Evolutionary conservation across 768 basidiomycete genomes (phyloP).

Genomic region (Nidularia pulvinata): DNA sequence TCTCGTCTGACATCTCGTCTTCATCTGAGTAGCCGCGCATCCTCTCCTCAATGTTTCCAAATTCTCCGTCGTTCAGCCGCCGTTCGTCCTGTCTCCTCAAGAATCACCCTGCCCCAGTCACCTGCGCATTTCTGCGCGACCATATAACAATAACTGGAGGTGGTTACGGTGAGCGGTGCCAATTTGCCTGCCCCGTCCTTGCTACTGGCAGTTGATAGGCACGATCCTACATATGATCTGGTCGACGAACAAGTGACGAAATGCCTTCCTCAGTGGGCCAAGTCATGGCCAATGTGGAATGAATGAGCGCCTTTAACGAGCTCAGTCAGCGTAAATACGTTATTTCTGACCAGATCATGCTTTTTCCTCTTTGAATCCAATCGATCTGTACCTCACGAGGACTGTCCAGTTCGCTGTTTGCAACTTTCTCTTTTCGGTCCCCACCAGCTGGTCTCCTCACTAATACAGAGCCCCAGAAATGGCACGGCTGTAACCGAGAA

Average conservation of each 20-base stretch:
- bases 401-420: neutral
- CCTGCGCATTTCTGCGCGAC: too few relatives aligned
- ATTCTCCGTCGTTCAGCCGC: neutral
- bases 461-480: conserved; percentile 2
- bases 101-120: too few relatives aligned
- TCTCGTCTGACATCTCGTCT: neutral
- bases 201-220: too few relatives aligned
- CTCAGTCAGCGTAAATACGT: neutral
- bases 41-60: neutral
- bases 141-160: too few relatives aligned
- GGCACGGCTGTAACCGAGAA: conserved; percentile 20
- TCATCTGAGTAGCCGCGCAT: neutral
- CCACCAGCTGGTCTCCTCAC: neutral
- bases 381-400: neutral
- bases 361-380: neutral
- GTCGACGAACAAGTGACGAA: neutral
- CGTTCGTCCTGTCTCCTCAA: neutral
- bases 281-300: neutral
- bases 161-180: too few relatives aligned
- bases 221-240: too few relatives aligned
- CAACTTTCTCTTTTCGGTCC: conserved; percentile 2
- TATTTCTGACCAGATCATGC: neutral
- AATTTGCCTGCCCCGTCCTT: too few relatives aligned
- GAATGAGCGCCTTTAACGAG: neutral
- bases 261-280: neutral